Base-by-base conservation (phyloP, 768 basidiomycete species). In the Trichaptum fuscoviolaceum region DNA sequence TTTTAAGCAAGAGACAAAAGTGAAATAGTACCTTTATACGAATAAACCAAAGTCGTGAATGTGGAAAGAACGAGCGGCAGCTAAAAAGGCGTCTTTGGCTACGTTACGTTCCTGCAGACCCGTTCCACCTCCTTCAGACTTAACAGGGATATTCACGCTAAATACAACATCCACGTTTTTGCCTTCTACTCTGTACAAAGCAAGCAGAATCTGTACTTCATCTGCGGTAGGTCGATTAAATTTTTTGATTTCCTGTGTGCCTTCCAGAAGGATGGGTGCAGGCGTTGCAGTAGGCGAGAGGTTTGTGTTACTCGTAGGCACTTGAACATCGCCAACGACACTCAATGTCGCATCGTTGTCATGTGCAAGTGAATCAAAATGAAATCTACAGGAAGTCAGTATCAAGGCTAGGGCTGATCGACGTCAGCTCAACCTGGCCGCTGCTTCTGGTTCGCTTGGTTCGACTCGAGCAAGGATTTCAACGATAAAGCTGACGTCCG, bases 351-450 rank as follows among this genome's bases (percentile, higher is more conserved):
- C 93, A 25, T 83, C 79, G 73, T 97, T 99, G 78, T 99, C 97
- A 71, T 96, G 87, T 15, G 95, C 96, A 58, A 99, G 77, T 0
- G 95, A 90, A 64, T 87, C 83, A 69, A 97, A 97, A 78, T 97
- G 96, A 72, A 90, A 95, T 75, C 96, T 99, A 76, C n/a, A 25
- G 63, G 25, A 27, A 42, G 30, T 30, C 30, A 30, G 30, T 69
- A 27, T 20, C 17, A 71, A 67, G 60, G 35, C 64, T 52, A 63
- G 23, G 67, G 36, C 42, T 58, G 65, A 57, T n/a, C 26, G 23
- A 70, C 67, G 63, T 64, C 68, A 64, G n/a, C 75, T 81, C 74
- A 65, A 94, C 95, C 83, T 89, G 70, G 86, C 84, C 1, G 93
- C 93, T 59, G 89, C 85, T 58, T 79, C 72, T 42, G 82, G 80